Evolutionary conservation across 257 asterid genomes (phyloP).

Genomic region (Lavandula angustifolia): DNA sequence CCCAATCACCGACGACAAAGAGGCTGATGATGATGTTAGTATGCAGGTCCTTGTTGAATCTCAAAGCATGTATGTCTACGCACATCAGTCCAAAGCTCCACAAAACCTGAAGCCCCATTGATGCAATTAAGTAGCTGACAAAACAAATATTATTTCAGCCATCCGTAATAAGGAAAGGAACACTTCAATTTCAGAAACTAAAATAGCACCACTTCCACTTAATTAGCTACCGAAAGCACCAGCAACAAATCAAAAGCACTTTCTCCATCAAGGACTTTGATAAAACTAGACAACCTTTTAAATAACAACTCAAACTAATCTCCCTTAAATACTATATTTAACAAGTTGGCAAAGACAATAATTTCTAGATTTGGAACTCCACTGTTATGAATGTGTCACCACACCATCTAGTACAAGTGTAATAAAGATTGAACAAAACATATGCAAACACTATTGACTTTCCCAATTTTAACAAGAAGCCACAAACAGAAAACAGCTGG

Average conservation of each 20-base stretch:
- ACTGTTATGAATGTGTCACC: slow-evolving; percentile 4
- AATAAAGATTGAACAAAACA: slow-evolving; percentile 13
- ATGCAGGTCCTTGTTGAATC: slow-evolving; percentile 71
- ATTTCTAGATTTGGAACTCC: slow-evolving; percentile 12
- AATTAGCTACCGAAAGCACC: too few species aligned
- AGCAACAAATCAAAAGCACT: too few species aligned
- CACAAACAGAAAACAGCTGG: slow-evolving; percentile 18
- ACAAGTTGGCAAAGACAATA: slow-evolving; percentile 29
- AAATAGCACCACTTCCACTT: too few species aligned
- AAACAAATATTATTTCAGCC: too few species aligned
- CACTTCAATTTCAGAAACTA: too few species aligned
- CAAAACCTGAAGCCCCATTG: slow-evolving; percentile 91
- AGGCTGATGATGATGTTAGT: slow-evolving; percentile 69
- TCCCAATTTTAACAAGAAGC: slow-evolving; percentile 28
- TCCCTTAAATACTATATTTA: slow-evolving; percentile 5
- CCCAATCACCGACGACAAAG: slow-evolving; percentile 92
- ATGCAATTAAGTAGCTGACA: slow-evolving; percentile 78
- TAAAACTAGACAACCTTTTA: slow-evolving; percentile 7
- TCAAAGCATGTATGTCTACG: slow-evolving; percentile 80
- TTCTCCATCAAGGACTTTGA: not conserved
- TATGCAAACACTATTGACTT: slow-evolving; percentile 1
- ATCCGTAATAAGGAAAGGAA: too few species aligned
- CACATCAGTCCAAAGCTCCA: slow-evolving; percentile 94
- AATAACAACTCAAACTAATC: slow-evolving; percentile 18
- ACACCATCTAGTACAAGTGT: slow-evolving; percentile 13